Percentiles rank a stretch among this genome's conserved stretches.
Conservation (phyloP, 208 protist species). For the Wallacemonas sp. region DNA sequence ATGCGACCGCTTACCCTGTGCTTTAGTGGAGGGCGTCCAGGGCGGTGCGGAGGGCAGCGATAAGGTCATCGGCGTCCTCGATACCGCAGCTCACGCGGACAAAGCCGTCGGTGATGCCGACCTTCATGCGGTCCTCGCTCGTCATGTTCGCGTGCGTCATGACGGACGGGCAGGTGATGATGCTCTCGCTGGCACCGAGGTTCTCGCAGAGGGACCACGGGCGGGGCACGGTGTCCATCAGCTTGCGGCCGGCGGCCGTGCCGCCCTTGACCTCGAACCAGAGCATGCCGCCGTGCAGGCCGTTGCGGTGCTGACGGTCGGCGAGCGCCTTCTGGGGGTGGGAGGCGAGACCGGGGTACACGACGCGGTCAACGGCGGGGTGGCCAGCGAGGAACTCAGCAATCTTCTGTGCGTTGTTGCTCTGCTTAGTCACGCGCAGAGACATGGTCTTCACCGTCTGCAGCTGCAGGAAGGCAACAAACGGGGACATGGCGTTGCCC, state of each 20-base stretch:
- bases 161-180: slow-evolving; percentile 94
- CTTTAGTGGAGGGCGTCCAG: slow-evolving; percentile 68
- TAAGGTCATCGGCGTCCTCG: slow-evolving; percentile 93
- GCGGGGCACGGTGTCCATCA: slow-evolving; percentile 84
- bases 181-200: slow-evolving; percentile 94
- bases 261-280: slow-evolving; percentile 93
- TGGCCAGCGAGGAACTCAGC: slow-evolving; percentile 84
- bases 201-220: slow-evolving; percentile 92
- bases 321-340: slow-evolving; percentile 95
- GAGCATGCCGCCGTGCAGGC: slow-evolving; percentile 85
- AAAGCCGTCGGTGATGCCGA: slow-evolving; percentile 94
- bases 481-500: slow-evolving; percentile 91
- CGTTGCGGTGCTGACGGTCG: slow-evolving; percentile 87
- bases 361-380: slow-evolving; percentile 81
- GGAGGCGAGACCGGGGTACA: slow-evolving; percentile 91
- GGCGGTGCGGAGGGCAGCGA: slow-evolving; percentile 87
- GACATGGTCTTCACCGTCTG: slow-evolving; percentile 96
- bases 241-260: slow-evolving; percentile 53
- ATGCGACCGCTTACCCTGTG: too few species aligned
- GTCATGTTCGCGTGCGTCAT: slow-evolving; percentile 97
- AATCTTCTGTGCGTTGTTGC: slow-evolving; percentile 90
- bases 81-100: slow-evolving; percentile 94
- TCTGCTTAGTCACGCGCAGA: slow-evolving; percentile 91
- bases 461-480: slow-evolving; percentile 94
- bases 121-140: slow-evolving; percentile 86